These are phyloP conservation scores for Rhizoctonia solani DNA, from an alignment of 1,284 basidiomycete species.

Conservation along the genomic window DNA sequence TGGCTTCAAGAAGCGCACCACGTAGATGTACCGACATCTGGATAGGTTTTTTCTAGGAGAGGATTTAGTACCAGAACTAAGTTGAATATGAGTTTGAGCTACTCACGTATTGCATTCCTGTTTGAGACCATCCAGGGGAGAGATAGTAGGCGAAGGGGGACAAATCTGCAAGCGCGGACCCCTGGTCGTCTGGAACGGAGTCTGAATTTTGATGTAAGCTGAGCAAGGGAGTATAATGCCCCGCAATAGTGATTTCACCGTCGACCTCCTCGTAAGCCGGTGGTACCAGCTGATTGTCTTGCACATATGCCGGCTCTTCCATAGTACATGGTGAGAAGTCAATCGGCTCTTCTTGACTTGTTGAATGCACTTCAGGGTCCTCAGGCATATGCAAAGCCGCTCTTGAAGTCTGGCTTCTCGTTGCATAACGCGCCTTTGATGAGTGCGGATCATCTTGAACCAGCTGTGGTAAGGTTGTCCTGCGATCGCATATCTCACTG, in stretches of 20 bases:
- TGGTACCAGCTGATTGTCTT: neutral
- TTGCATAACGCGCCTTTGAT: neutral
- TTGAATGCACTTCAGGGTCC: neutral
- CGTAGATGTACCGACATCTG: neutral
- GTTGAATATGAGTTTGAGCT: too few species aligned
- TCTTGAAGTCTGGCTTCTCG: neutral
- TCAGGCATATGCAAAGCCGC: neutral
- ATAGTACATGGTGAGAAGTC: neutral
- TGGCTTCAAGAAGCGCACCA: neutral
- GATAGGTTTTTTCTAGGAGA: neutral
- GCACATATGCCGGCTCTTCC: neutral
- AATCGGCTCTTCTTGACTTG: neutral
- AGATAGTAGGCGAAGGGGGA: slow-evolving; percentile 1
- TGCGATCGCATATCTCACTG: neutral
- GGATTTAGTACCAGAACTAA: neutral
- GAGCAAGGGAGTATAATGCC: too few species aligned
- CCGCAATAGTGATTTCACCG: neutral
- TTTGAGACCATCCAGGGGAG: slow-evolving; percentile 1
- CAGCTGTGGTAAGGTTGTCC: neutral
- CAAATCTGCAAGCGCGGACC: neutral
- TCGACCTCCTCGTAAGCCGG: neutral
- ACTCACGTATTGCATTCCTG: slow-evolving; percentile 10
- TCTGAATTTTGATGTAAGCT: neutral
- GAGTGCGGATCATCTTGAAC: too few species aligned
- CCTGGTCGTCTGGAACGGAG: neutral